Evolutionary conservation across 768 basidiomycete species (phyloP).

Genomic region (Agrocybe pediades): DNA sequence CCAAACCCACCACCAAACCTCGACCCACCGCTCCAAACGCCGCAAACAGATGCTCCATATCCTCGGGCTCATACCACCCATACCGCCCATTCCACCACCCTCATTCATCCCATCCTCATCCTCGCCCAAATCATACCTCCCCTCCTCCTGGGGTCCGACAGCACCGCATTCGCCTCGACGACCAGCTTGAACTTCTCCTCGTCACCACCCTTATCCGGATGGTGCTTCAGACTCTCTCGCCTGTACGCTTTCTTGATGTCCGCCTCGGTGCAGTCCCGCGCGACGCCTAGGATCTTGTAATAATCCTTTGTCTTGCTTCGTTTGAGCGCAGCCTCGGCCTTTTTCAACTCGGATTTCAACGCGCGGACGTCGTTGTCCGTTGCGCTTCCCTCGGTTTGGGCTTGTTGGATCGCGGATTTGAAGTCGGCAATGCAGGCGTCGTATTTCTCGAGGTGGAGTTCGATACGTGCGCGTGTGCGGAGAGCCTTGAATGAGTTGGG

Average conservation of each 20-base stretch:
- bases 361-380: conserved; percentile 62
- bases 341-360: conserved; percentile 68
- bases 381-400: conserved; percentile 56
- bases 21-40: conserved; percentile 68
- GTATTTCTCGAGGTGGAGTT: conserved; percentile 73
- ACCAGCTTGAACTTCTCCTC: conserved; percentile 96
- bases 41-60: conserved; percentile 65
- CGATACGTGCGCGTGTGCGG: conserved; percentile 81
- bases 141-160: conserved; percentile 74
- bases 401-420: conserved; percentile 76
- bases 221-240: conserved; percentile 81
- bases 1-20: too few species aligned
- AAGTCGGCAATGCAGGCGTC: conserved; percentile 76
- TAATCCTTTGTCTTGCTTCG: conserved; percentile 90
- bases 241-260: conserved; percentile 95
- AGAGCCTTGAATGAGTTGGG: conserved; percentile 81
- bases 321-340: conserved; percentile 82
- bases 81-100: conserved; percentile 48
- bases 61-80: conserved; percentile 48
- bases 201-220: conserved; percentile 92
- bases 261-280: conserved; percentile 58
- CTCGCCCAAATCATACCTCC: conserved; percentile 80
- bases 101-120: conserved; percentile 72
- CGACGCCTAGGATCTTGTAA: conserved; percentile 74
- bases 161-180: conserved; percentile 77